Evolutionary conservation across 2,329 filamentous ascomycete genomes (phyloP).

Genomic region (Pseudomassariella vexata): DNA sequence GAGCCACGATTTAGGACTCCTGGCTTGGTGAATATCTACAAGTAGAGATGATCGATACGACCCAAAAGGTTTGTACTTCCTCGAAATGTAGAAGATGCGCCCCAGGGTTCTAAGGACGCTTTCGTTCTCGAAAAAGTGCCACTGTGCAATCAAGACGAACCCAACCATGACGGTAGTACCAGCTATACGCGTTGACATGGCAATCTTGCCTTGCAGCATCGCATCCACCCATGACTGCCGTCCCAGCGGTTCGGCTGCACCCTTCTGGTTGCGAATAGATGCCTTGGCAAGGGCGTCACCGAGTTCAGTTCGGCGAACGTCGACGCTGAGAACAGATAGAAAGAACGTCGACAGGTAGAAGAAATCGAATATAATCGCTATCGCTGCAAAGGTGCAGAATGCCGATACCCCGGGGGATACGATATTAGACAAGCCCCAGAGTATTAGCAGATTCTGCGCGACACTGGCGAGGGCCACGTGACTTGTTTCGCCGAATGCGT

Average conservation of each 20-base stretch:
- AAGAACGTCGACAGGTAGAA: slow-evolving; percentile 78
- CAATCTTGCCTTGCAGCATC: slow-evolving; percentile 57
- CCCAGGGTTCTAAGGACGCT: slow-evolving; percentile 31
- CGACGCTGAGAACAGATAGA: slow-evolving; percentile 70
- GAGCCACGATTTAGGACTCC: slow-evolving; percentile 73
- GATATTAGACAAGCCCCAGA: slow-evolving; percentile 59
- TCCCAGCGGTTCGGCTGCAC: slow-evolving; percentile 15
- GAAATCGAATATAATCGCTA: slow-evolving; percentile 71
- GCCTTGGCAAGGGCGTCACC: slow-evolving; percentile 63
- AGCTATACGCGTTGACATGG: slow-evolving; percentile 67
- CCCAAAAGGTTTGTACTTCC: slow-evolving; percentile 18
- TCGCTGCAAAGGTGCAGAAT: slow-evolving; percentile 70
- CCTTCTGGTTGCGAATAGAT: slow-evolving; percentile 31
- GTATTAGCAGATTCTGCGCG: slow-evolving; percentile 61
- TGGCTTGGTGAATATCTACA: slow-evolving; percentile 64
- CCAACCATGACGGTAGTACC: slow-evolving; percentile 68
- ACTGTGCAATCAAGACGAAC: slow-evolving; percentile 68
- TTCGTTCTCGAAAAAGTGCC: slow-evolving; percentile 67
- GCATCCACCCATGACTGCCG: slow-evolving; percentile 54
- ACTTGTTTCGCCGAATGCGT: slow-evolving; percentile 68
- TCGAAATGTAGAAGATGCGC: slow-evolving; percentile 25
- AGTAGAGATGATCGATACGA: slow-evolving; percentile 35
- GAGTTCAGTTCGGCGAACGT: slow-evolving; percentile 70
- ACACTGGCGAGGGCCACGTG: slow-evolving; percentile 64
- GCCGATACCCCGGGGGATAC: slow-evolving; percentile 67